Conservation (phyloP, 106 monocot genomes). For the Cymbidium sinense region DNA sequence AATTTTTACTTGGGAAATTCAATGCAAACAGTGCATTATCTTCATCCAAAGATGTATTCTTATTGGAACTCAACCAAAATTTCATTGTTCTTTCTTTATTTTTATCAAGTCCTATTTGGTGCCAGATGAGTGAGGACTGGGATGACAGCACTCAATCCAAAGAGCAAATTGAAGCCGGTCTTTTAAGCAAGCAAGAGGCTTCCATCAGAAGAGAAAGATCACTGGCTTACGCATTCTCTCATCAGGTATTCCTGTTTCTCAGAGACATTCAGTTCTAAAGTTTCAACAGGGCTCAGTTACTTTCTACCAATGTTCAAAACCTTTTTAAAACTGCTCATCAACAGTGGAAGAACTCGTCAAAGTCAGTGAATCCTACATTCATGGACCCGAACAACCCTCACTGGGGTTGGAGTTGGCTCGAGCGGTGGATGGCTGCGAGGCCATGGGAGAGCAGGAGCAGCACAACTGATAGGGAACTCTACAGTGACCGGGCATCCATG, state of each 20-base stretch:
- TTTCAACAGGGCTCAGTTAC: not conserved
- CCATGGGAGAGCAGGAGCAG: slow-evolving; percentile 66
- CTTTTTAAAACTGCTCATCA: not conserved
- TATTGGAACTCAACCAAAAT: too few species aligned
- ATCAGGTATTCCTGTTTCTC: slow-evolving; percentile 54
- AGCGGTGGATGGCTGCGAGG: slow-evolving; percentile 94
- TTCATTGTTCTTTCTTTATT: not conserved
- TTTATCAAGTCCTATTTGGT: not conserved
- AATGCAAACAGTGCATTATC: too few species aligned
- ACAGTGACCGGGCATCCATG: slow-evolving; percentile 29
- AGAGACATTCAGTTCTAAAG: not conserved
- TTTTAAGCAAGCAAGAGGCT: slow-evolving; percentile 83
- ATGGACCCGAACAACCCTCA: slow-evolving; percentile 80
- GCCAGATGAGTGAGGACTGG: slow-evolving; percentile 88
- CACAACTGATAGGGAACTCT: slow-evolving; percentile 47
- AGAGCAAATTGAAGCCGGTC: slow-evolving; percentile 78
- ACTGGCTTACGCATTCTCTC: slow-evolving; percentile 90
- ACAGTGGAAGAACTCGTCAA: slow-evolving; percentile 93
- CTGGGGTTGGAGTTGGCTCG: slow-evolving; percentile 99
- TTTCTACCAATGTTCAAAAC: not conserved
- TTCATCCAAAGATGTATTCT: too few species aligned
- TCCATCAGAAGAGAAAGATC: slow-evolving; percentile 90
- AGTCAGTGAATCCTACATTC: slow-evolving; percentile 59
- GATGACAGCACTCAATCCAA: slow-evolving; percentile 90
- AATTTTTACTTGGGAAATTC: too few species aligned